phyloP scores from a whole-genome alignment of 345 rosid genomes.

The Linum trigynum region DNA sequence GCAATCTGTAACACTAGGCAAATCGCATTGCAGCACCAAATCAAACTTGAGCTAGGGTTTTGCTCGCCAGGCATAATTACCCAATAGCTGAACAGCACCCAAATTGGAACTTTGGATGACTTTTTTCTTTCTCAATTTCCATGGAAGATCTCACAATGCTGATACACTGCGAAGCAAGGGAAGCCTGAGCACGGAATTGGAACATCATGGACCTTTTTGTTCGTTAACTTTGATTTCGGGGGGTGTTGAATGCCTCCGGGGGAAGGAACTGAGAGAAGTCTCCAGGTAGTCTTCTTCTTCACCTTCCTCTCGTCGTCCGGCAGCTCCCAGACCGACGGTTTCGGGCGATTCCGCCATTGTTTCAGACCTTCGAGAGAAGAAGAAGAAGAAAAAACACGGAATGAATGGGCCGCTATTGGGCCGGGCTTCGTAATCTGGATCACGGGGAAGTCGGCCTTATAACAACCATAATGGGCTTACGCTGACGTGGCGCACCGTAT shows the following conservation, averaged over 20 bases:
- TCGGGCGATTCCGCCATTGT: background rate
- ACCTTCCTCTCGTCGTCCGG: constrained; percentile 9
- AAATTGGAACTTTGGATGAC: too few relatives aligned
- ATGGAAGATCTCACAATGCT: background rate
- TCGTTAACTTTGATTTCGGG: constrained; percentile 19
- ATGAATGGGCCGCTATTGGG: too few relatives aligned
- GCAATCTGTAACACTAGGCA: constrained; percentile 25
- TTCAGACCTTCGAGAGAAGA: background rate
- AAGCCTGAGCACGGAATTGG: background rate
- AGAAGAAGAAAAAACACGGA: background rate
- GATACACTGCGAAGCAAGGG: background rate
- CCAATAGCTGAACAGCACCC: background rate
- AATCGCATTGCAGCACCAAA: too few relatives aligned
- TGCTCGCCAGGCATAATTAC: background rate
- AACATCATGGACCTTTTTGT: constrained; percentile 34
- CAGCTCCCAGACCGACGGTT: background rate
- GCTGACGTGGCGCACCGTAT: constrained; percentile 14
- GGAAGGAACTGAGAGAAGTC: constrained; percentile 71
- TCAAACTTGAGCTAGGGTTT: background rate
- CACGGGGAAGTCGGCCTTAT: too few relatives aligned
- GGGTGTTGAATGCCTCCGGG: constrained; percentile 29
- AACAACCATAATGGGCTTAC: constrained; percentile 11
- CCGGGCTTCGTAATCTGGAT: too few relatives aligned
- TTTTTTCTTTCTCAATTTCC: too few relatives aligned
- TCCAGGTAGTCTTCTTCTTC: constrained; percentile 76